Percentiles rank a stretch among this genome's conserved stretches.
phyloP scores from a whole-genome alignment of 1,139 yeast species.

The Saccharomyces hybrid region DNA sequence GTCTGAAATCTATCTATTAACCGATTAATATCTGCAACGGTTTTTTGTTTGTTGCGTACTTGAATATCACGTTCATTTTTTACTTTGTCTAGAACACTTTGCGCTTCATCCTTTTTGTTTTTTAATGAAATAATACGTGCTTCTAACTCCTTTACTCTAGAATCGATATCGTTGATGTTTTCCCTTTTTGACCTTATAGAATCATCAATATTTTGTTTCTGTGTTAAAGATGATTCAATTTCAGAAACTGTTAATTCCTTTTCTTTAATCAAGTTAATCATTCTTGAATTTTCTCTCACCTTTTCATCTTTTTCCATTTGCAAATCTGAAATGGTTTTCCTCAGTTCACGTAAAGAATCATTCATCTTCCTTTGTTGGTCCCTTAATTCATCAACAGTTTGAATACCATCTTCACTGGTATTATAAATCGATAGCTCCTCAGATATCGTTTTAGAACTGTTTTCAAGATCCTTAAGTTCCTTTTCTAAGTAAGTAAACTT shows the following conservation, averaged over 20 bases:
- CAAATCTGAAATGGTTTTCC: slow-evolving; percentile 41
- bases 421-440: slow-evolving; percentile 32
- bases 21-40: background rate
- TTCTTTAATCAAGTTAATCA: slow-evolving; percentile 52
- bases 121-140: background rate
- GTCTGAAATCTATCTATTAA: background rate
- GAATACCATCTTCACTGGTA: slow-evolving; percentile 15
- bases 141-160: slow-evolving; percentile 1
- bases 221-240: slow-evolving; percentile 45
- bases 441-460: slow-evolving; percentile 35
- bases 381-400: slow-evolving; percentile 46
- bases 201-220: slow-evolving; percentile 34
- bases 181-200: slow-evolving; percentile 29
- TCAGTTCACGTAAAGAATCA: slow-evolving; percentile 38
- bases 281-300: slow-evolving; percentile 42
- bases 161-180: slow-evolving; percentile 42
- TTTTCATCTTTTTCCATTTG: slow-evolving; percentile 45
- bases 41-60: background rate
- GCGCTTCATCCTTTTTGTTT: background rate
- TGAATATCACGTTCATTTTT: slow-evolving; percentile 2
- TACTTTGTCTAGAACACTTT: background rate
- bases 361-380: slow-evolving; percentile 39
- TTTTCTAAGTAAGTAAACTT: slow-evolving; percentile 16
- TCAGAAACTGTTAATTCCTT: slow-evolving; percentile 48
- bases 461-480: slow-evolving; percentile 32